Evolutionary conservation across 2,329 filamentous ascomycete genomes (phyloP), one percentile per base, ranked within the genome.

Genomic region (Neofusicoccum cordaticola): DNA sequence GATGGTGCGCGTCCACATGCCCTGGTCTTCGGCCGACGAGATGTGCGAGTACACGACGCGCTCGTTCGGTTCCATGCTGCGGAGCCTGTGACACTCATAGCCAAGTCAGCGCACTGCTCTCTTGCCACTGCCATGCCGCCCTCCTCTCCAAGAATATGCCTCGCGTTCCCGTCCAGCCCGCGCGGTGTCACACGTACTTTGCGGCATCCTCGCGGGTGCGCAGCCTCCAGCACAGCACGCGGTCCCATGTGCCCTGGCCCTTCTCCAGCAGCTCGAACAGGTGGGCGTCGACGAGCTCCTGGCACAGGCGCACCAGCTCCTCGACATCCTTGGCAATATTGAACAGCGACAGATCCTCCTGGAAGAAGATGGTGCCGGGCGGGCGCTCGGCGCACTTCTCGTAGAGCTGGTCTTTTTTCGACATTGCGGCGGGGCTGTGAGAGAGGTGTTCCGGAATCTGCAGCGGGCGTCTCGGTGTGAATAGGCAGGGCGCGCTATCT

Each of bases 1-100:
- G 70, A 99, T 89, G 13, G 88, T 90, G 75, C 92, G 92, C 67
- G 90, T 90, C 95, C 95, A 99, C 72, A 97, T 92, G 66, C 94
- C 95, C 71, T 92, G 90, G 68, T 87, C 86, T 68, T 90, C 91
- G 35, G 91, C 89, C 70, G 91, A 89, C 78, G 98, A 94, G 74
- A 99, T 94, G 71, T 92, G 86, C 69, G 88, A 87, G 83, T 96
- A 98, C 31, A 98, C 90, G 73, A 97, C 85, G 73, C 88, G 86
- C 78, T 98, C 94, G 72, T 94, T 87, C 66, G 86, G 76, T 66
- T 76, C 83, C 64, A 88, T 79, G 63, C 78, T 78, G 22, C 73
- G 71, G 65, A 82, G 72, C 61, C 79, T 79, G 50, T 22, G 45
- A 11, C 6, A 31, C 3, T 39, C 15, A 35, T 17, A 42, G 22